Conservation (phyloP, 768 basidiomycete genomes). For the Amanita muscaria region DNA sequence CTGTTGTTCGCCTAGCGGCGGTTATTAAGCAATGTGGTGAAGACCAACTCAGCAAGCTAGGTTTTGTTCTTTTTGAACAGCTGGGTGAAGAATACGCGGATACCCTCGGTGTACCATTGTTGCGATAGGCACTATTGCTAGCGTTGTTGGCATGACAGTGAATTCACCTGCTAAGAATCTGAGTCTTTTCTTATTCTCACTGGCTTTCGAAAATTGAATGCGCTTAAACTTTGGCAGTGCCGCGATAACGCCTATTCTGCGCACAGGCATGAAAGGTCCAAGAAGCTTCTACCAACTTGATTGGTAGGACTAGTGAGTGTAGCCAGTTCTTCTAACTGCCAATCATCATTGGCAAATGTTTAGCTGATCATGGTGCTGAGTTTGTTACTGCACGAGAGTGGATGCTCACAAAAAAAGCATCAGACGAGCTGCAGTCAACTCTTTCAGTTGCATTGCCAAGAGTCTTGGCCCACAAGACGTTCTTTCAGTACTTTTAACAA, state of each 20-base stretch:
- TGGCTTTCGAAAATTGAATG: conserved; percentile 2
- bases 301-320: conserved; percentile 82
- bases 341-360: background rate
- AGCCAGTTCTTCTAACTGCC: conserved; percentile 13
- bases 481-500: conserved; percentile 88
- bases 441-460: conserved; percentile 99
- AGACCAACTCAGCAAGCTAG: conserved; percentile 92
- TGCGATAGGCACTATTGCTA: conserved; percentile 96
- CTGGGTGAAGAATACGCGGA: conserved; percentile 99
- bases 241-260: conserved; percentile 99
- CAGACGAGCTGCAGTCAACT: conserved; percentile 97
- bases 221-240: conserved; percentile 61
- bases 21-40: conserved; percentile 99
- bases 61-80: conserved; percentile 95
- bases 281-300: conserved; percentile 98
- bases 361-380: conserved; percentile 96
- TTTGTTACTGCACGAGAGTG: conserved; percentile 98
- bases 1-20: conserved; percentile 50
- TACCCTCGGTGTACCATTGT: conserved; percentile 97
- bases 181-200: conserved; percentile 30
- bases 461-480: conserved; percentile 99
- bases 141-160: conserved; percentile 99
- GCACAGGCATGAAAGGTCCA: conserved; percentile 98
- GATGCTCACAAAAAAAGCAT: conserved; percentile 99
- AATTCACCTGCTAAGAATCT: conserved; percentile 99